These are phyloP conservation scores for Westerdykella aurantiaca DNA, from an alignment of 2,329 filamentous ascomycete genomes.

Conservation along the genomic window DNA sequence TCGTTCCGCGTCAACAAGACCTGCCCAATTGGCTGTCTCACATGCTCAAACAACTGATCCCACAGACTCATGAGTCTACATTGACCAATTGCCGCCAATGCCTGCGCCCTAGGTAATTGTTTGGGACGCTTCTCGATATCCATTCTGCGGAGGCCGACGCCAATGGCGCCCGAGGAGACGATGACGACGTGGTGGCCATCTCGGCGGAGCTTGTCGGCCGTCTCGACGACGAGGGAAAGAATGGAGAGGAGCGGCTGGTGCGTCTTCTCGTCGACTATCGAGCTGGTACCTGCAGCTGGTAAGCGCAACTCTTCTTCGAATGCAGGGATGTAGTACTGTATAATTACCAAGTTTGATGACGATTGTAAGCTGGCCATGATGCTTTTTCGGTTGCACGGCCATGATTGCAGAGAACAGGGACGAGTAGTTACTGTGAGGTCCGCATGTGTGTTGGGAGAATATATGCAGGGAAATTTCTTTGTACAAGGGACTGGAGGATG, in stretches of 20 bases:
- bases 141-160: conserved; percentile 86
- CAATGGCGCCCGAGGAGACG: conserved; percentile 95
- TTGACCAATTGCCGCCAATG: conserved; percentile 91
- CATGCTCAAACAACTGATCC: conserved; percentile 85
- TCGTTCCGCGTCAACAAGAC: conserved; percentile 92
- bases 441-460: background rate
- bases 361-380: conserved; percentile 56
- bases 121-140: conserved; percentile 82
- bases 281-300: conserved; percentile 72
- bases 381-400: conserved; percentile 47
- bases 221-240: conserved; percentile 88
- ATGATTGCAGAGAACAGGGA: conserved; percentile 7
- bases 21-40: conserved; percentile 87
- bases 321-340: conserved; percentile 19
- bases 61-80: conserved; percentile 91
- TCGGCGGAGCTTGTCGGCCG: conserved; percentile 76
- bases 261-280: conserved; percentile 95
- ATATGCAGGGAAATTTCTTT: background rate
- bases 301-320: conserved; percentile 18
- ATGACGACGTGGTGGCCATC: conserved; percentile 94
- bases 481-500: background rate
- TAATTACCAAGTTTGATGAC: conserved; percentile 78
- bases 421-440: background rate
- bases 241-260: conserved; percentile 91
- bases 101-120: conserved; percentile 84